These are phyloP conservation scores for Pichia sp. DNA, from an alignment of 1,139 yeast genomes.

Conservation along the genomic window DNA sequence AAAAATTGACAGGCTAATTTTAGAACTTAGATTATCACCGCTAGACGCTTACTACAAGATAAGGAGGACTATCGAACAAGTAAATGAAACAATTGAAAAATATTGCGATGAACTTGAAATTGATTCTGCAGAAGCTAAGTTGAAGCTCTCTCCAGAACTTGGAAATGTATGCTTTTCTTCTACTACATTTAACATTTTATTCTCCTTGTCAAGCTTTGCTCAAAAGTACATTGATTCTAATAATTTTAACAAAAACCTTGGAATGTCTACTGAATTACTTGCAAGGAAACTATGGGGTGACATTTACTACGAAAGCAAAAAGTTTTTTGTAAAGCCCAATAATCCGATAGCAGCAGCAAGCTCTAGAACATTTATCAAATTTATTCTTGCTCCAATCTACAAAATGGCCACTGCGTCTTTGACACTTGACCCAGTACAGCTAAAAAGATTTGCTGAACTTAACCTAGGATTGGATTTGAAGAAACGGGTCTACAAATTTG, in stretches of 20 bases:
- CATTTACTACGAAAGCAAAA: slow-evolving; percentile 47
- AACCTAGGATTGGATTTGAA: slow-evolving; percentile 43
- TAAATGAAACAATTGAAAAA: slow-evolving; percentile 49
- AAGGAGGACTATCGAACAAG: slow-evolving; percentile 53
- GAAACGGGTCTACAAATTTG: slow-evolving; percentile 41
- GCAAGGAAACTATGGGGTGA: slow-evolving; percentile 74
- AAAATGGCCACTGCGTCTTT: slow-evolving; percentile 64
- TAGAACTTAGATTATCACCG: slow-evolving; percentile 76
- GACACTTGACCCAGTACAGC: slow-evolving; percentile 46
- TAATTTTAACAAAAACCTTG: slow-evolving; percentile 16
- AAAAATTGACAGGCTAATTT: slow-evolving; percentile 74
- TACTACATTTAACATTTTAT: slow-evolving; percentile 54
- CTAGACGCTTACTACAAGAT: slow-evolving; percentile 69
- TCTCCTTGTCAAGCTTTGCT: slow-evolving; percentile 65
- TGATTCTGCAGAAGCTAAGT: slow-evolving; percentile 31
- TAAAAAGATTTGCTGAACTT: slow-evolving; percentile 41
- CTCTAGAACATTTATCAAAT: slow-evolving; percentile 58
- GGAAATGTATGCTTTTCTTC: slow-evolving; percentile 77
- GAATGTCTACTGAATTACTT: slow-evolving; percentile 40
- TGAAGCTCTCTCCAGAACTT: slow-evolving; percentile 52
- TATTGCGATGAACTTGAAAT: slow-evolving; percentile 1
- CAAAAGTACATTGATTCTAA: slow-evolving; percentile 41
- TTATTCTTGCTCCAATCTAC: slow-evolving; percentile 76
- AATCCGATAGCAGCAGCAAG: slow-evolving; percentile 27
- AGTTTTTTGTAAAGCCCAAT: slow-evolving; percentile 41